Evolutionary conservation across 2,329 filamentous ascomycete genomes (phyloP).

Genomic region (Pseudopyricularia javanii): DNA sequence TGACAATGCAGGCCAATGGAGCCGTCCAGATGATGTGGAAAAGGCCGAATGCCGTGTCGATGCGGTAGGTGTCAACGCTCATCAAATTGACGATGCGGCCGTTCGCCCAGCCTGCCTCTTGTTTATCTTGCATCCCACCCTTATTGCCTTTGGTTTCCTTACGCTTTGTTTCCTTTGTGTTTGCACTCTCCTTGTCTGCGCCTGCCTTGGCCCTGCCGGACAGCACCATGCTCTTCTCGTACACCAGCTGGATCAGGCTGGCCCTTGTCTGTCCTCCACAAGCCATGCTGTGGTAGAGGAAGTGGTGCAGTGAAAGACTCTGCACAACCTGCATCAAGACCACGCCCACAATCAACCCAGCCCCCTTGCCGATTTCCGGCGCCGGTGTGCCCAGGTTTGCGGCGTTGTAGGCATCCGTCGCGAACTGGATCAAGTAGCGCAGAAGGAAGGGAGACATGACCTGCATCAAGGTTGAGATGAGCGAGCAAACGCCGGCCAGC

Average conservation of each 20-base stretch:
- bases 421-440: slow-evolving; percentile 77
- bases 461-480: slow-evolving; percentile 62
- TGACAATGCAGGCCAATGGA: slow-evolving; percentile 66
- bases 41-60: slow-evolving; percentile 78
- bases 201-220: slow-evolving; percentile 83
- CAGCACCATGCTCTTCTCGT: slow-evolving; percentile 83
- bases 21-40: slow-evolving; percentile 90
- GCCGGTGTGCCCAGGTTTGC: slow-evolving; percentile 31
- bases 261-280: slow-evolving; percentile 75
- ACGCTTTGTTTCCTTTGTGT: background rate
- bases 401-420: slow-evolving; percentile 65
- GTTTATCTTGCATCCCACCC: slow-evolving; percentile 20
- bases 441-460: slow-evolving; percentile 77
- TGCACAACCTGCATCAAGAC: slow-evolving; percentile 76
- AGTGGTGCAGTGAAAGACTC: slow-evolving; percentile 75
- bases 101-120: slow-evolving; percentile 69
- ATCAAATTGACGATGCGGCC: slow-evolving; percentile 87
- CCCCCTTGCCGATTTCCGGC: slow-evolving; percentile 61
- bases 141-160: slow-evolving; percentile 13
- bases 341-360: slow-evolving; percentile 76
- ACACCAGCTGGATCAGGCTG: slow-evolving; percentile 74
- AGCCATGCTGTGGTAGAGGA: slow-evolving; percentile 86
- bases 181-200: slow-evolving; percentile 38
- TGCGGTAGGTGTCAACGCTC: slow-evolving; percentile 87
- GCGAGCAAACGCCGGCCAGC: slow-evolving; percentile 66